phyloP scores from a whole-genome alignment of 2,329 filamentous ascomycete species.

The Colletotrichum musae region DNA sequence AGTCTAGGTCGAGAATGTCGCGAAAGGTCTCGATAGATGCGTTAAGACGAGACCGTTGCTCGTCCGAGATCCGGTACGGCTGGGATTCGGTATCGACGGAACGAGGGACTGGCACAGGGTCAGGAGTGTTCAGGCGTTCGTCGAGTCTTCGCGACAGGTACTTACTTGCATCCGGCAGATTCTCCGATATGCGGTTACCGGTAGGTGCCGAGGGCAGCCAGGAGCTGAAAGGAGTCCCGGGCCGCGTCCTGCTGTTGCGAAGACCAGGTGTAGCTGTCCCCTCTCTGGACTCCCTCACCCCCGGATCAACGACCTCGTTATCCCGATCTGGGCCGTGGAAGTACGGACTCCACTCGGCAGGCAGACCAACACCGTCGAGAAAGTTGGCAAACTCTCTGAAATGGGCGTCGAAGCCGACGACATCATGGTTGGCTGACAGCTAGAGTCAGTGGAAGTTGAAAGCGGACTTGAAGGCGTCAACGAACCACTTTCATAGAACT shows the following conservation, averaged over 20 bases:
- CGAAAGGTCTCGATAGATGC: constrained; percentile 47
- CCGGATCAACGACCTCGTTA: constrained; percentile 44
- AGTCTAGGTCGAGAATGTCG: constrained; percentile 48
- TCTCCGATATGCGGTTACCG: constrained; percentile 46
- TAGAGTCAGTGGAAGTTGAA: not conserved
- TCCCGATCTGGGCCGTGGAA: constrained; percentile 48
- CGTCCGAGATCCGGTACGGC: constrained; percentile 49
- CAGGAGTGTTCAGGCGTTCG: not conserved
- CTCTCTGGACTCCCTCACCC: constrained; percentile 28
- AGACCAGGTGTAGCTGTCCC: constrained; percentile 35
- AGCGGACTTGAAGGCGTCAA: not conserved
- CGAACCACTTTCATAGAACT: constrained; percentile 45
- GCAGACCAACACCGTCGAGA: constrained; percentile 54
- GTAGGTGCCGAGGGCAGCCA: constrained; percentile 55
- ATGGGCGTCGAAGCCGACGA: constrained; percentile 48
- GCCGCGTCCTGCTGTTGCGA: constrained; percentile 40
- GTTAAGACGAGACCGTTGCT: constrained; percentile 49
- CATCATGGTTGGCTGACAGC: constrained; percentile 27
- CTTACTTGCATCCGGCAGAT: constrained; percentile 44
- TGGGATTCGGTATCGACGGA: constrained; percentile 42
- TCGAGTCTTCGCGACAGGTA: not conserved
- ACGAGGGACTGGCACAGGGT: constrained; percentile 34
- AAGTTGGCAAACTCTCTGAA: constrained; percentile 57
- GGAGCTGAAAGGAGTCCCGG: constrained; percentile 54
- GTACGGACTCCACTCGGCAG: constrained; percentile 56